phyloP scores from a whole-genome alignment of 2,329 filamentous ascomycete species.

The Gliomastix tumulicola region DNA sequence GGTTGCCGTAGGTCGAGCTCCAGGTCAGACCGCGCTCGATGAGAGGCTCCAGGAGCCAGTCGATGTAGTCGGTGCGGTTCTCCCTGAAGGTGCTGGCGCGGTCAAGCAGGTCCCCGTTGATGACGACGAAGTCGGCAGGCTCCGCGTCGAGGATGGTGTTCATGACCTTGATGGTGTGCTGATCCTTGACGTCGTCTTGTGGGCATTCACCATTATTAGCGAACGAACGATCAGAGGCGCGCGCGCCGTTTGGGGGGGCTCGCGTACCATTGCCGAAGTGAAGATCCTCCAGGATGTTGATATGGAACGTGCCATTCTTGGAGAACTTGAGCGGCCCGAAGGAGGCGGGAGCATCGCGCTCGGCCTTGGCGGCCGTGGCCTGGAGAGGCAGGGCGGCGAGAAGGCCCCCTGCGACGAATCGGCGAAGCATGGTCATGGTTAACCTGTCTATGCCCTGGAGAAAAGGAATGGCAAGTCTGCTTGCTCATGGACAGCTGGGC shows the following conservation, averaged over 20 bases:
- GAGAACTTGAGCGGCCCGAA: slow-evolving; percentile 21
- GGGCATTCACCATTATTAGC: no score
- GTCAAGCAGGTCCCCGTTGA: slow-evolving; percentile 67
- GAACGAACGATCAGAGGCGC: no score
- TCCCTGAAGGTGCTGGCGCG: slow-evolving; percentile 53
- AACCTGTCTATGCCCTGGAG: no score
- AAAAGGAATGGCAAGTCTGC: no score
- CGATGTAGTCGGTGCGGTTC: slow-evolving; percentile 50
- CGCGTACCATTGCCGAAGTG: slow-evolving; percentile 62
- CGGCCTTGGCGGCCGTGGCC: no score
- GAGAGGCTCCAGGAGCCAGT: slow-evolving; percentile 52
- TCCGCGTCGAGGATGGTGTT: slow-evolving; percentile 50
- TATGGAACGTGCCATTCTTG: slow-evolving; percentile 38
- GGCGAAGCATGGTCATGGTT: no score
- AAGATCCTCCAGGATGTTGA: slow-evolving; percentile 60
- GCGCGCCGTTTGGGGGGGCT: no score
- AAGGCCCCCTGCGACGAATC: no score
- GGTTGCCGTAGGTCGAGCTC: slow-evolving; percentile 67
- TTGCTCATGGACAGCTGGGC: no score
- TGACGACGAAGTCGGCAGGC: slow-evolving; percentile 50
- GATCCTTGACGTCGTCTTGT: slow-evolving; percentile 52
- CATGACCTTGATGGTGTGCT: slow-evolving; percentile 50
- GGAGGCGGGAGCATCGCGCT: no score
- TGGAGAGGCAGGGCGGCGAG: no score
- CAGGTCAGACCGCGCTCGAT: slow-evolving; percentile 48